Evolutionary conservation across 2,329 filamentous ascomycete species (phyloP), one percentile per base, ranked within the genome.

Genomic region (Rhexocercosporidium sp.): DNA sequence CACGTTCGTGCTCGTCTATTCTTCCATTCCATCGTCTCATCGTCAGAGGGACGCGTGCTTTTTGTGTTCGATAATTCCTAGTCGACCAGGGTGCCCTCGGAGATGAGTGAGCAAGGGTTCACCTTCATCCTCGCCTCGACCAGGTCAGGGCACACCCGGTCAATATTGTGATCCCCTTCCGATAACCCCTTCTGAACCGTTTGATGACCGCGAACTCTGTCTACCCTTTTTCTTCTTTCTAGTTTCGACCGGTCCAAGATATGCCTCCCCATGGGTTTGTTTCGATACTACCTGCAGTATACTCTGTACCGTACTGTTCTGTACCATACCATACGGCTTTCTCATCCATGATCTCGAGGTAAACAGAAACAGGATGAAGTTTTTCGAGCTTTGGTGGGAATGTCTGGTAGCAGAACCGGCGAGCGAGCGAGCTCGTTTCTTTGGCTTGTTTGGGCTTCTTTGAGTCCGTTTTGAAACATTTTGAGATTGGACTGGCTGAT

Each of bases 51-150:
- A 37, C 31, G 53, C 53, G 47, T 51, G 25, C 53, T 56, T 56
- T 54, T 56, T 37, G 31, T 56, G 29, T 25, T 25, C 54, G 54
- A 57, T 25, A 16, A 8, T 59, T 46, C 56, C 57, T 46, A 31
- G 39, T 18, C 18, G 34, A 27, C 56, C 61, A 53, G 65, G 65
- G 12, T 46, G 59, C 9, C 47, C 60, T 68, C 68, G 68, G 68
- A 70, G 61, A 70, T 70, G 66, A 70, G 62, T 47, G 44, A 27
- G 37, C 53, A 53, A 54, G 44, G 54, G 44, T 59, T 44, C 41
- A 31, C 51, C 53, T 56, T 11, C 1, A 57, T 60, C 54, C 34
- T 20, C 25, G 20, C 22, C n/a, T 31, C 31, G 14, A 57, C 54
- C 54, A 34, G 11, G 34, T 41, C 34, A 41, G 22, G 46, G 12